These are phyloP conservation scores for Kazachstania kunashirensis DNA, from an alignment of 805 yeast species.

Conservation along the genomic window DNA sequence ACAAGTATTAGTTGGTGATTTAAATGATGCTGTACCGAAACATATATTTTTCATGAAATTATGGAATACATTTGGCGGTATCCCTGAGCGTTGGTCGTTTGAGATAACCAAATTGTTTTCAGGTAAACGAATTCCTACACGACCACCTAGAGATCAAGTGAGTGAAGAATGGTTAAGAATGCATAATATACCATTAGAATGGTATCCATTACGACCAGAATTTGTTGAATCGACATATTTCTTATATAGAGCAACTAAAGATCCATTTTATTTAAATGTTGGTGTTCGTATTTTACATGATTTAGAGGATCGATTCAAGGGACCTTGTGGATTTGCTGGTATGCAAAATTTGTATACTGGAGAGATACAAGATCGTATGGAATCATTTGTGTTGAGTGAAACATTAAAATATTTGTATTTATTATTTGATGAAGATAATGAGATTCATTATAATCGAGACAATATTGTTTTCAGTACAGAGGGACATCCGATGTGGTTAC, in stretches of 20 bases:
- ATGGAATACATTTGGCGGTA: constrained; percentile 70
- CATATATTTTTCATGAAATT: constrained; percentile 60
- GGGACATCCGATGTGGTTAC: constrained; percentile 83
- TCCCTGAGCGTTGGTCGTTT: constrained; percentile 83
- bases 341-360: constrained; percentile 57
- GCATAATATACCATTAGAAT: constrained; percentile 42
- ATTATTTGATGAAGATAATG: constrained; percentile 62
- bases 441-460: constrained; percentile 36
- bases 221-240: constrained; percentile 83
- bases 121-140: too few species aligned
- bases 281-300: constrained; percentile 58
- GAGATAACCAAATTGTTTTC: neutral
- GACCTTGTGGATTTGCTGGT: constrained; percentile 77
- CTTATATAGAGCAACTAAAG: constrained; percentile 72
- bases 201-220: constrained; percentile 93
- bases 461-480: constrained; percentile 67
- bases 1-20: constrained; percentile 67
- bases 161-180: neutral
- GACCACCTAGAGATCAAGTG: neutral
- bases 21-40: constrained; percentile 50
- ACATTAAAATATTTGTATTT: constrained; percentile 75
- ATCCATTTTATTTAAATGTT: constrained; percentile 69
- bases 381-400: constrained; percentile 80
- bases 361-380: constrained; percentile 71
- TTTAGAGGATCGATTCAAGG: constrained; percentile 41